These are phyloP conservation scores for Aspergillus brasiliensis DNA, from an alignment of 2,329 filamentous ascomycete genomes.

Conservation along the genomic window DNA sequence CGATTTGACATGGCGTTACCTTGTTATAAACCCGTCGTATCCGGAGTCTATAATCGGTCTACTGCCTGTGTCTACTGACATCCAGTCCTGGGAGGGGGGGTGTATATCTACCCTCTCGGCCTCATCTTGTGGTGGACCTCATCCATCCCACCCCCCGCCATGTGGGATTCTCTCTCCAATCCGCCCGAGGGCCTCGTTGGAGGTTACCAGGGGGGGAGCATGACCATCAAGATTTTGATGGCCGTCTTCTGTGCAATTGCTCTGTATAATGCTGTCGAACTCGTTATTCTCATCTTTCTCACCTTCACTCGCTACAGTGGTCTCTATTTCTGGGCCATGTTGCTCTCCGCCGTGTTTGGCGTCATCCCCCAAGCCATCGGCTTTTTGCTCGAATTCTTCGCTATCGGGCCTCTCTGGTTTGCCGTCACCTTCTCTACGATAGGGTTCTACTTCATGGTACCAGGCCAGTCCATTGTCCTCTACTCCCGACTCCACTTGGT, in stretches of 20 bases:
- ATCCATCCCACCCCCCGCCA: neutral
- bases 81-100: neutral
- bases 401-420: conserved; percentile 36
- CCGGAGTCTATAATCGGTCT: neutral
- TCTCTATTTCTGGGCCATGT: conserved; percentile 46
- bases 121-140: neutral
- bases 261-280: conserved; percentile 51
- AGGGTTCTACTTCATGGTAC: conserved; percentile 62
- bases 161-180: conserved; percentile 20
- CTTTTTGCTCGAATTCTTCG: conserved; percentile 44
- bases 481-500: conserved; percentile 65
- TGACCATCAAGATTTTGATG: conserved; percentile 31
- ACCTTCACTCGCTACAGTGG: conserved; percentile 41
- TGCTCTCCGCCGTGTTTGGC: conserved; percentile 38
- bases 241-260: conserved; percentile 44
- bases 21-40: neutral
- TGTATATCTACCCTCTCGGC: neutral
- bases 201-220: conserved; percentile 27
- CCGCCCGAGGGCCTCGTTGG: conserved; percentile 33
- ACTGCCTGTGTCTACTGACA: neutral
- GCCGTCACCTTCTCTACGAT: conserved; percentile 48
- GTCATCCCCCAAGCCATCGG: conserved; percentile 42
- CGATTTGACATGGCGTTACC: neutral
- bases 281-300: conserved; percentile 40
- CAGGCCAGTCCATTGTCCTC: conserved; percentile 63